Percentiles rank a stretch among this genome's conserved stretches.
These are phyloP conservation scores for Citrus unshiu DNA, from an alignment of 345 rosid genomes.

Conservation along the genomic window DNA sequence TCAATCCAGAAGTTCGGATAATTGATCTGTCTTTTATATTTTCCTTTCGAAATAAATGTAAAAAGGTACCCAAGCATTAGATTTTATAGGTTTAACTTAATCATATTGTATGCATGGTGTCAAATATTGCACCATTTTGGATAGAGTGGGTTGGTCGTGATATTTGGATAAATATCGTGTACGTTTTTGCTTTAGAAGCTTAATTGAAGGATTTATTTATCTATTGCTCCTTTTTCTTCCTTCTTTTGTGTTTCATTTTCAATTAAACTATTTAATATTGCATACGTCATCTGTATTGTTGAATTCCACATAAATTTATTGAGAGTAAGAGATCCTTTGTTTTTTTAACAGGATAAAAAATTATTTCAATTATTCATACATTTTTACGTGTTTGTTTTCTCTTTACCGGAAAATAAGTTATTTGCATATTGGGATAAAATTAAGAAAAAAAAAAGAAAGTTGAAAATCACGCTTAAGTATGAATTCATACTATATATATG, in stretches of 20 bases:
- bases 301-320: too few species aligned
- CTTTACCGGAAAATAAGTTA: too few species aligned
- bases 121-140: neutral
- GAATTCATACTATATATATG: too few species aligned
- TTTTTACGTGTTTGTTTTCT: too few species aligned
- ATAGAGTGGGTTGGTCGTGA: neutral
- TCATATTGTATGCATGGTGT: slow-evolving; percentile 4
- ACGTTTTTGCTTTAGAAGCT: neutral
- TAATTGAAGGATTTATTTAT: neutral
- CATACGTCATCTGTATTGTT: too few species aligned
- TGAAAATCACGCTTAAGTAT: too few species aligned
- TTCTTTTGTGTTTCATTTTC: neutral
- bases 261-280: neutral
- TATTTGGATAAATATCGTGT: neutral
- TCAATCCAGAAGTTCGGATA: neutral
- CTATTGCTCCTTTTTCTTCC: neutral
- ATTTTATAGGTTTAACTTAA: neutral
- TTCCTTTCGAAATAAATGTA: slow-evolving; percentile 10
- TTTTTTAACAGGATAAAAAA: too few species aligned
- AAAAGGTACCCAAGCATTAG: neutral
- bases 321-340: too few species aligned
- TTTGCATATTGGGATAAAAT: too few species aligned
- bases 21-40: neutral
- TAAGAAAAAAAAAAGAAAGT: too few species aligned
- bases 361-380: too few species aligned